Base-by-base conservation (phyloP, 768 basidiomycete species). In the Sutorius australiensis region DNA sequence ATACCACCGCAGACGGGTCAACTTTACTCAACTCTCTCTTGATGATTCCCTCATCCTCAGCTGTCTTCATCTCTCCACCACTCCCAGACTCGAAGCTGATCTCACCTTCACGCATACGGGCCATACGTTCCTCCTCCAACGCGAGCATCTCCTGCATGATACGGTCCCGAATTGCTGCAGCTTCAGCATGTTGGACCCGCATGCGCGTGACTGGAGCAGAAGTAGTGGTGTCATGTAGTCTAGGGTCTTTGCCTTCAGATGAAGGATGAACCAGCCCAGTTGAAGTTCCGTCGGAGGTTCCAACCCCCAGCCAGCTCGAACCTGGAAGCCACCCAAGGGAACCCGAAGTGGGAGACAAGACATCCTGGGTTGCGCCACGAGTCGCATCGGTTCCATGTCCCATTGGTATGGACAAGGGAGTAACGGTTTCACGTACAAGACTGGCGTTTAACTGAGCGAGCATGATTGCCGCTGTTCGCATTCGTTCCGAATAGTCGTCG, bases 91-190 rank as follows among this genome's bases (percentile, higher is more conserved):
- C 75, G 63, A 85, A 77, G 40, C 80, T 73, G 60, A 88, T 76
- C 61, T 86, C 82, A 19, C 83, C 77, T 54, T 89, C 86, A 53
- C 80, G 78, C 95, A 95, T 98, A 17, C 94, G 81, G 54, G 89
- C 83, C 86, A 99, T 95, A 24, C 97, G 82, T 68, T 98, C 93
- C 67, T 98, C 95, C 71, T 99, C 97, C 27, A 99, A 75, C 21
- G 92, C 79, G 57, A 98, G 77, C 97, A 99, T 99, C 77, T 99
- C 97, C 61, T 89, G 84, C 97, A 99, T 99, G 56, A 99, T 99
- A 19, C 94, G 80, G 60, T 93, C 89, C 14, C 92, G 82, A 60
- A 99, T 99, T 1, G 89, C 88, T 0, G 89, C 78, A 5, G 95
- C 95, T 68, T 98, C 93, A 3, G 84, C 75, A 16, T 83, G 77